Evolutionary conservation across 768 basidiomycete genomes (phyloP).

Genomic region (Amanita pseudoporphyria): DNA sequence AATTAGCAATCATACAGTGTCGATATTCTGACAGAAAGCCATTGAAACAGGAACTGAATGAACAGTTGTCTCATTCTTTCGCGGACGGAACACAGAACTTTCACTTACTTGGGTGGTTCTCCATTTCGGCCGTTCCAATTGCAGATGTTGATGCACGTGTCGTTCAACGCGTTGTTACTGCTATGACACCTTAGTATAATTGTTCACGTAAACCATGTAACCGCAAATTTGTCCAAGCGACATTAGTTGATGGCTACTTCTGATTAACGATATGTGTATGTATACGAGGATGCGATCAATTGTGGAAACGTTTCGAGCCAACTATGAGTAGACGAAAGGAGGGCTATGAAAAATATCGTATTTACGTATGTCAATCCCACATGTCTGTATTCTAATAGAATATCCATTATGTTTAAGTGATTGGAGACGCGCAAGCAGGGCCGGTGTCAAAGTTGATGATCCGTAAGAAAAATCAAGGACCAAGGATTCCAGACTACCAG

Average conservation of each 20-base stretch:
- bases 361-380: background rate
- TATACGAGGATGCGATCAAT: too few species aligned
- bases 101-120: too few species aligned
- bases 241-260: too few species aligned
- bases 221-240: too few species aligned
- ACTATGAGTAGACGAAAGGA: background rate
- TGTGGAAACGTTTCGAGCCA: background rate
- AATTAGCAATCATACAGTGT: background rate
- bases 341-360: background rate
- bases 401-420: background rate
- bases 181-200: too few species aligned
- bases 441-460: background rate
- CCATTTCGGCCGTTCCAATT: too few species aligned
- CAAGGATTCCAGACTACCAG: background rate
- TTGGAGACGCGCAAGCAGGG: background rate
- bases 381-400: background rate
- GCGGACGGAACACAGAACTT: too few species aligned
- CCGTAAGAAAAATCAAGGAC: background rate
- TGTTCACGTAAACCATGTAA: too few species aligned
- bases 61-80: background rate
- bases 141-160: too few species aligned
- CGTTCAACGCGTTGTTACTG: too few species aligned
- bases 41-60: slow-evolving; percentile 5
- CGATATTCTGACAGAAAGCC: background rate
- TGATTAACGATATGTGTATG: too few species aligned